Evolutionary conservation across 179 eudicot genomes (phyloP), one percentile per base, ranked within the genome.

Genomic region (Heliamphora pulchella): DNA sequence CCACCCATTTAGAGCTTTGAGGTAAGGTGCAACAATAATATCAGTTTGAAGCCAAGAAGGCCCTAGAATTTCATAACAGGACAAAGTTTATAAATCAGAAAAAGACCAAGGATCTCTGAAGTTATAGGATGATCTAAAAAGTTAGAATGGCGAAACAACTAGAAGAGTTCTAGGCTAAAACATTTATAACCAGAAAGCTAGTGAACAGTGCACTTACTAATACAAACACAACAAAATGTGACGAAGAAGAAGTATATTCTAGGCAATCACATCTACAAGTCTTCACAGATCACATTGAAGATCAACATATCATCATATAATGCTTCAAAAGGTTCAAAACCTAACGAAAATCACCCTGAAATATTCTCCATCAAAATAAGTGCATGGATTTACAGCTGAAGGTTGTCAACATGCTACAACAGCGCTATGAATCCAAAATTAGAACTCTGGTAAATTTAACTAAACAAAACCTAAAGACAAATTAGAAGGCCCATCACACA

Each of bases 261-360:
- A 54, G 58, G 58, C 58, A 54, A 54, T 54, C 13, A 69, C 73
- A 44, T 70, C 55, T 70, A 17, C 74, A 70, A 47, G 5, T 70
- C 74, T 70, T 70, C 7, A 43, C 68, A 43, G 43, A 3, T 57
- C 41, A 4, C 53, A n/a, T 47, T 46, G 18, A 58, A n/a, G 18
- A 11, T 59, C 2, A 1, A 44, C 4, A 58, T 44, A 2, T 50
- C 72, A 68, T 15, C 64, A 75, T 75, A 47, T 9, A 59, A n/a
- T 75, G 64, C 22, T 43, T 59, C 8, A 59, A 75, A 59, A 43
- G 50, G 53, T 58, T 43, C 13, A 55, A 41, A 48, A 22, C 41
- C 39, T 2, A 55, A 8, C 1, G 63, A 74, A 39, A 39, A 74
- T 39, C 4, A 41, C 22, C 6, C 41, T 39, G 13, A 6, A 8